Evolutionary conservation across 192 early-diverging fungal genomes (phyloP), one percentile per base, ranked within the genome.

Genomic region (Coemansia sp.): DNA sequence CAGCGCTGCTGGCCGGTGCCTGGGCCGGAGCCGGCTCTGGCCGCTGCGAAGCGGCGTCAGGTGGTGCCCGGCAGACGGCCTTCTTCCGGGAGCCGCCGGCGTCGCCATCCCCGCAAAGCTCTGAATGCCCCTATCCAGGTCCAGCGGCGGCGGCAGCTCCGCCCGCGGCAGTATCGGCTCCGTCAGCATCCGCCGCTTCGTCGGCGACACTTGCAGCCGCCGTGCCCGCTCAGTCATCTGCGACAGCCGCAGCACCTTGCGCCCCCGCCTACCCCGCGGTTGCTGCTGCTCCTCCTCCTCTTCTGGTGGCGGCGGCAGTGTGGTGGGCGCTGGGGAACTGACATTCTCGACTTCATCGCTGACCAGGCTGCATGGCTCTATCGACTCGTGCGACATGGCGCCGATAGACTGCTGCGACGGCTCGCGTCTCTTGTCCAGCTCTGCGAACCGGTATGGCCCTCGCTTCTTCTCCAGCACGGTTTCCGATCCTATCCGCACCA

Each of bases 401-500:
- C 29, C 41, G 22, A 54, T 47, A 2, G 38, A 27, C 10, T 47
- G 32, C 8, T 23, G 27, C 8, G 32, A 34, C 21, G 43, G 42
- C 13, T 47, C 33, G 11, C 18, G 12, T 3, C 28, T 20, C 21
- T 38, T 44, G 13, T 23, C 38, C 13, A 26, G 18, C 0, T 34
- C 25, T 1, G 67, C 35, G 40, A 58, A 70, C n/a, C 16, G 44
- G 51, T 63, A 70, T 18, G 33, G 54, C 13, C 55, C 47, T 1
- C 49, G 36, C 41, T 41, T 57, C 18, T 33, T 31, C 32, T 70
- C 40, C 7, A 70, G 18, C 7, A 58, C 33, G 51, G 63, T 70
- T 4, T 23, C 36, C 0, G 60, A 59, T 4, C 67, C 67, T 13
- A 63, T 55, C 4, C 60, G 59, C n/a, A 70, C 60, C 21, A 70